These are phyloP conservation scores for Ceratobasidium theobromae DNA, from an alignment of 1,284 basidiomycete genomes.

Conservation along the genomic window DNA sequence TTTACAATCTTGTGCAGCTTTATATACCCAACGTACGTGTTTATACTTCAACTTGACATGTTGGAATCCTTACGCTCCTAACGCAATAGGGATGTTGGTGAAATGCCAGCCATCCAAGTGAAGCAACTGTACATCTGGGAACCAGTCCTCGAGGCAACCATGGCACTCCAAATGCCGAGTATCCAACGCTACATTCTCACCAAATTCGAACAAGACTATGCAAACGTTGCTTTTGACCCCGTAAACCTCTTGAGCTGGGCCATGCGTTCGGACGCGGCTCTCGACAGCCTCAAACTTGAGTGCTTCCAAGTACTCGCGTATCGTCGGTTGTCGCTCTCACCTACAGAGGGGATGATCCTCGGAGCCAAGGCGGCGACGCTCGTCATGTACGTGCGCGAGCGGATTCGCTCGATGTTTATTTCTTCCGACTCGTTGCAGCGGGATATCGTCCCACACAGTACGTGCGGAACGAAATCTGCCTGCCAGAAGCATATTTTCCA, in stretches of 20 bases:
- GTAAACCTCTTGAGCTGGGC: too few species aligned
- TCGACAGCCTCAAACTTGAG: not conserved
- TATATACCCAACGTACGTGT: constrained; percentile 3
- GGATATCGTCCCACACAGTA: too few species aligned
- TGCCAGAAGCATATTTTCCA: too few species aligned
- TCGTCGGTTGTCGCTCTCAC: not conserved
- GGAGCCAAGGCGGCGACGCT: not conserved
- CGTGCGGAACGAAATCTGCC: too few species aligned
- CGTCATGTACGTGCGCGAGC: not conserved
- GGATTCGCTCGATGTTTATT: not conserved
- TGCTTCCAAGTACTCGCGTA: not conserved
- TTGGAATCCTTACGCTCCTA: not conserved
- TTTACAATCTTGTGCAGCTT: not conserved
- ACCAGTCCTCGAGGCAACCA: not conserved
- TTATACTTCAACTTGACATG: not conserved
- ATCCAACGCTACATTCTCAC: not conserved
- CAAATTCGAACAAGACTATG: not conserved
- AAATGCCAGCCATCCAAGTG: not conserved
- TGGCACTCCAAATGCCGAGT: not conserved
- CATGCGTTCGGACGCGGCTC: not conserved
- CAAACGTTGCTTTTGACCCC: not conserved
- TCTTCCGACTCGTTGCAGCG: too few species aligned
- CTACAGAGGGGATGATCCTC: not conserved
- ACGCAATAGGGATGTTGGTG: not conserved
- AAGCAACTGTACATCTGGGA: not conserved